Base-by-base conservation (phyloP, 352 stramenopile genomes). In the Globisporangium echinulatum region DNA sequence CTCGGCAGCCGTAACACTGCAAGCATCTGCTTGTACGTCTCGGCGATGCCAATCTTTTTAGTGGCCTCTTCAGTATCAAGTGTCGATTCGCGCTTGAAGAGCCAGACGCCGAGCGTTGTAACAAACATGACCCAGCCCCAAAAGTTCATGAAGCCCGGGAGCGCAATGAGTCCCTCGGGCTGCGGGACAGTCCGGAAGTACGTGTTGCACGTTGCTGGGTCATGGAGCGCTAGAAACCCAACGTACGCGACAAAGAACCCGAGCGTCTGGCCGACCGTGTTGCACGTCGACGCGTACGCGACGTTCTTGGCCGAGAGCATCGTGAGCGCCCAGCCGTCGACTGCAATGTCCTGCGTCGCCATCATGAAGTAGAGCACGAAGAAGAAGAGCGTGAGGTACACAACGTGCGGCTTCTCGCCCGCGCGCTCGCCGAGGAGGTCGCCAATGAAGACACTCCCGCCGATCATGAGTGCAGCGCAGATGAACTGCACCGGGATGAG, bases 291-390 rank as follows among this genome's bases (percentile, higher is more conserved):
- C 38, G 96, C 96, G 55, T 97, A 96, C 40, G 92, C 96, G 39
- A 98, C 83, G 79, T 99, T 99, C 66, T 98, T 94, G 44, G 87
- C 82, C 44, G 84, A 97, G 42, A 99, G 84, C 97, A 99, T 99
- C 0, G 97, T 99, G 42, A 99, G 83, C n/a, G 97, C 97, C 97
- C 97, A 99, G 15, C 97, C 97, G 69, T 99, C 97, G 7, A 99
- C 97, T 8, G 97, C 97, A 66, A 99, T 99, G 71, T 99, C 97
- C 74, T 99, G 97, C 47, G 97, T 99, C 4, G 97, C 97, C 92
- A 99, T 99, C 61, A 99, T 92, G 67, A 99, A 97, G 77, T 99
- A 99, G 25, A 99, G 75, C 52, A 95, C 77, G 69, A 99, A 98
- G 84, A 99, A 99, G 69, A 98, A 98, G 33, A 69, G 63, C 15